Evolutionary conservation across 2,329 filamentous ascomycete genomes (phyloP).

Genomic region (Knufia fluminis): DNA sequence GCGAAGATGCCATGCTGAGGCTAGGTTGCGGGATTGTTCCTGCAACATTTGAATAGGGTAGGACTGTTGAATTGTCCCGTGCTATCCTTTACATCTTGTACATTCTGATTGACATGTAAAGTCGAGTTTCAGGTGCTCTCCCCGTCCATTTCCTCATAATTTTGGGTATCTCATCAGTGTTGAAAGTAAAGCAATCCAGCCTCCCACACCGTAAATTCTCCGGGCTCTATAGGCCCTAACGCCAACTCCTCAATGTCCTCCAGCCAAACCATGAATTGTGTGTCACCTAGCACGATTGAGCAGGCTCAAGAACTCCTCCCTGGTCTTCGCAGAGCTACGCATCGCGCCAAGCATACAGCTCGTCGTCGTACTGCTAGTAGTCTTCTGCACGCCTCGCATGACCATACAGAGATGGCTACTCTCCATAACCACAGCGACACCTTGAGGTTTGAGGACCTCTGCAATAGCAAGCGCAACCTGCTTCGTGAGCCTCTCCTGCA

Average conservation of each 20-base stretch:
- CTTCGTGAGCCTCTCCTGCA: constrained; percentile 92
- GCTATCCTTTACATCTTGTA: not conserved
- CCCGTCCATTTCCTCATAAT: not conserved
- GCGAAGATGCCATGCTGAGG: too few relatives aligned
- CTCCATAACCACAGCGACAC: constrained; percentile 96
- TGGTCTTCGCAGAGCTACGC: constrained; percentile 81
- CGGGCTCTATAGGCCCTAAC: not conserved
- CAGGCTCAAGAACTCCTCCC: constrained; percentile 89
- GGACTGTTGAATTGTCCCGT: not conserved
- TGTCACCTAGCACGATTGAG: constrained; percentile 41
- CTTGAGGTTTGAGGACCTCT: constrained; percentile 85
- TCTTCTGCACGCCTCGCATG: constrained; percentile 96
- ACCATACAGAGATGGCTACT: constrained; percentile 97
- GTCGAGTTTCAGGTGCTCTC: not conserved
- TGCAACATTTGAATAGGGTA: too few relatives aligned
- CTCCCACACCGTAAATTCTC: not conserved
- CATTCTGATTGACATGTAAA: not conserved
- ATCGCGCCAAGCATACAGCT: constrained; percentile 97
- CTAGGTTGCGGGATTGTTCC: too few relatives aligned
- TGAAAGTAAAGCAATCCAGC: not conserved
- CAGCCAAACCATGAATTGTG: not conserved
- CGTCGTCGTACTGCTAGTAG: constrained; percentile 75
- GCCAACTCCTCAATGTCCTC: not conserved
- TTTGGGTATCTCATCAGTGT: not conserved
- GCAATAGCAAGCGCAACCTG: constrained; percentile 91